A percentile compares a stretch with the other conserved stretches of the same genome.
Evolutionary conservation across 345 rosid species (phyloP).

Genomic region (Trapa incisa): DNA sequence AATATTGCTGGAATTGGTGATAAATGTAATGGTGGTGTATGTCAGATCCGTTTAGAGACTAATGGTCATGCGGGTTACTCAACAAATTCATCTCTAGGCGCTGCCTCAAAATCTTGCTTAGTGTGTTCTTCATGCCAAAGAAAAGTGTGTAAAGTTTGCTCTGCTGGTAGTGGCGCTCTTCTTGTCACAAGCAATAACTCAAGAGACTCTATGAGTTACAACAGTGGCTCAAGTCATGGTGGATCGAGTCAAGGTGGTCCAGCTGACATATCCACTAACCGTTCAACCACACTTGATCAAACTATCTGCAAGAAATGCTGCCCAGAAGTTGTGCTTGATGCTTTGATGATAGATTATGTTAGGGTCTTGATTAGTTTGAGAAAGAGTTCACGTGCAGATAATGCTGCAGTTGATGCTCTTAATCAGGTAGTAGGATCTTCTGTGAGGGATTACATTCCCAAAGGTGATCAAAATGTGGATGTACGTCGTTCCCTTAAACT

Average conservation of each 20-base stretch:
- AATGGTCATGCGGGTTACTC: constrained; percentile 23
- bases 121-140: constrained; percentile 57
- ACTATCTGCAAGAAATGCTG: constrained; percentile 72
- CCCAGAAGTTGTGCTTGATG: constrained; percentile 54
- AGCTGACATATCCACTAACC: constrained; percentile 39
- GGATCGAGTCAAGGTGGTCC: constrained; percentile 53
- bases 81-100: constrained; percentile 21
- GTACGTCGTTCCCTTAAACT: constrained; percentile 17
- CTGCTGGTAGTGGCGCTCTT: constrained; percentile 88
- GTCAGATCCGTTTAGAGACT: constrained; percentile 61
- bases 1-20: constrained; percentile 51
- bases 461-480: constrained; percentile 26
- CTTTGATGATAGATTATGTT: constrained; percentile 66
- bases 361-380: constrained; percentile 73
- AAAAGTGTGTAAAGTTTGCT: constrained; percentile 74
- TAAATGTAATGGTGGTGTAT: constrained; percentile 50
- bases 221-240: constrained; percentile 32
- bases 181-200: constrained; percentile 38
- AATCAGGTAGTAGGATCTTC: constrained; percentile 46
- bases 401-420: constrained; percentile 56
- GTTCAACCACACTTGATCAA: constrained; percentile 37
- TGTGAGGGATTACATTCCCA: constrained; percentile 24
- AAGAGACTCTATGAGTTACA: constrained; percentile 35
- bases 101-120: constrained; percentile 30
- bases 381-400: constrained; percentile 58